A percentile compares a stretch with the other conserved stretches of the same genome.
phyloP scores from a whole-genome alignment of 768 basidiomycete genomes.

The Psilocybe subaeruginosa region DNA sequence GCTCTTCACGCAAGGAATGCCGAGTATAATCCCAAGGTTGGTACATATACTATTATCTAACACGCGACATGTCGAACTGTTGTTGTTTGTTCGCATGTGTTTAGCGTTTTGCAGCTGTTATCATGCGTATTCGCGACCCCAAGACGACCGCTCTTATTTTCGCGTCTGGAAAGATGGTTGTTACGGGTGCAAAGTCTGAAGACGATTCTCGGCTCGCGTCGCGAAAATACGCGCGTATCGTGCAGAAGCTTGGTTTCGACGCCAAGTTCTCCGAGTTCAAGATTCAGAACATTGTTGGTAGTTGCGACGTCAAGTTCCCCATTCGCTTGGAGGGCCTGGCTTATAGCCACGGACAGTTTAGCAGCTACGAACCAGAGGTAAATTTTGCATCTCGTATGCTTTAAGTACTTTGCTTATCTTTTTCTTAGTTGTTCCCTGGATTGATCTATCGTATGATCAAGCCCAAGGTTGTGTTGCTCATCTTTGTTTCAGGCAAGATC shows the following conservation, averaged over 20 bases:
- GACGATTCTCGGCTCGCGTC: slow-evolving; percentile 97
- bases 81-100: slow-evolving; percentile 54
- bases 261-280: slow-evolving; percentile 99
- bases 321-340: slow-evolving; percentile 97
- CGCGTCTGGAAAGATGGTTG: slow-evolving; percentile 99
- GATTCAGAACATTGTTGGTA: slow-evolving; percentile 99
- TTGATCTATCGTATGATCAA: slow-evolving; percentile 99
- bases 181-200: slow-evolving; percentile 98
- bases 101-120: slow-evolving; percentile 99
- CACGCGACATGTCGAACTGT: slow-evolving; percentile 62
- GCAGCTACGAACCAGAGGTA: slow-evolving; percentile 97
- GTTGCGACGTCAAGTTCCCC: slow-evolving; percentile 98
- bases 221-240: slow-evolving; percentile 98
- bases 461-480: slow-evolving; percentile 97
- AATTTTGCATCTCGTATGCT: background rate
- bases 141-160: slow-evolving; percentile 99
- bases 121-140: slow-evolving; percentile 99
- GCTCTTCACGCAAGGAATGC: slow-evolving; percentile 97
- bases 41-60: slow-evolving; percentile 51
- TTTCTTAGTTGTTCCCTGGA: slow-evolving; percentile 88
- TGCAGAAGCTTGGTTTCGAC: slow-evolving; percentile 99
- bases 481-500: slow-evolving; percentile 99
- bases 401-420: slow-evolving; percentile 7
- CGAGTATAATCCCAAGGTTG: slow-evolving; percentile 99
- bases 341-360: slow-evolving; percentile 97